phyloP scores from a whole-genome alignment of 208 protist species.

The Novymonas esmeraldas region DNA sequence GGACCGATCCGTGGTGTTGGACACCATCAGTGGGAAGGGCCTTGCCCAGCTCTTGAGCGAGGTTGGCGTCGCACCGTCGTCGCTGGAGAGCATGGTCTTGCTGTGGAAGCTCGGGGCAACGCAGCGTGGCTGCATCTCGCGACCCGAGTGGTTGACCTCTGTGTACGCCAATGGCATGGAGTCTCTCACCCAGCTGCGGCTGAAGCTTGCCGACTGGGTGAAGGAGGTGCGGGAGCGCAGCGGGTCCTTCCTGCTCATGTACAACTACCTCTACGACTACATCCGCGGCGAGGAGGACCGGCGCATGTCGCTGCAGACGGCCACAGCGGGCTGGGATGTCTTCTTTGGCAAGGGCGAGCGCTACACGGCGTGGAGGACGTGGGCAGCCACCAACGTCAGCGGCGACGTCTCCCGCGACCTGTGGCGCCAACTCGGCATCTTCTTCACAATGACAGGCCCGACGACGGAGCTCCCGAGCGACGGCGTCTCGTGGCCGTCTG shows the following conservation, averaged over 20 bases:
- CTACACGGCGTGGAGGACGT: conserved; percentile 51
- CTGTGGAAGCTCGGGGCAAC: conserved; percentile 80
- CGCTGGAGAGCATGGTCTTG: conserved; percentile 70
- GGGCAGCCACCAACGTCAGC: conserved; percentile 45
- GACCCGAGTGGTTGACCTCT: conserved; percentile 69
- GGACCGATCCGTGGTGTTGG: conserved; percentile 45
- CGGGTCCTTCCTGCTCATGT: conserved; percentile 66
- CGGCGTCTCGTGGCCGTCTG: conserved; percentile 44
- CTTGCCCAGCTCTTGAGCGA: conserved; percentile 64
- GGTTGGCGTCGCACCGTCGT: conserved; percentile 33
- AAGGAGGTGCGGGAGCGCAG: conserved; percentile 42
- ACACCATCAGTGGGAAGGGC: conserved; percentile 58
- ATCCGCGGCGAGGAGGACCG: conserved; percentile 79
- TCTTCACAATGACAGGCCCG: conserved; percentile 24
- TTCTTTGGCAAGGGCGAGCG: conserved; percentile 47
- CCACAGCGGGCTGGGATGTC: conserved; percentile 64
- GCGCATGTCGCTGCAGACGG: conserved; percentile 49
- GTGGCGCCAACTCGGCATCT: conserved; percentile 72
- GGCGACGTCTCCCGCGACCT: conserved; percentile 75
- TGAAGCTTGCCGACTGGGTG: conserved; percentile 52
- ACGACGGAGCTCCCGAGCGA: not conserved
- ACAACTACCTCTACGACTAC: conserved; percentile 88
- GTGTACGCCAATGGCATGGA: conserved; percentile 71
- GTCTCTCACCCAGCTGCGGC: conserved; percentile 42
- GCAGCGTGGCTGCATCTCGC: conserved; percentile 47